Conservation (phyloP, 2,329 filamentous ascomycete species). For the Coniochaeta ligniaria region DNA sequence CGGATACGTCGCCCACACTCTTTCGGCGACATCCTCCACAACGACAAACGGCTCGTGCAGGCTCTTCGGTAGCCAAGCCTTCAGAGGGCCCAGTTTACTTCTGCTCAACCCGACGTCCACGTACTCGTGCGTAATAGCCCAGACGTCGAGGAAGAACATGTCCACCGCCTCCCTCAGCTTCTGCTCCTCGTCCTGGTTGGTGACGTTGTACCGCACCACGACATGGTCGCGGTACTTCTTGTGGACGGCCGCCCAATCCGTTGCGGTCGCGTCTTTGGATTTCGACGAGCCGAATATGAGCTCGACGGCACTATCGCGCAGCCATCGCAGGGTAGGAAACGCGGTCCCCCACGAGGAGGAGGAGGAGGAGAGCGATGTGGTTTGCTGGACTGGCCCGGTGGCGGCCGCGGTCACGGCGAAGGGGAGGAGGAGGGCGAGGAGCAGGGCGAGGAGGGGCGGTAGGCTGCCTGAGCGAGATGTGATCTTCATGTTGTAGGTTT, state of each 20-base stretch:
- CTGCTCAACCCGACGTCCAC: slow-evolving; percentile 77
- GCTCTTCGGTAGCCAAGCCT: slow-evolving; percentile 64
- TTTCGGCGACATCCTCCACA: slow-evolving; percentile 72
- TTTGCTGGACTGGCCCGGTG: neutral
- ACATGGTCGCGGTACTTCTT: slow-evolving; percentile 66
- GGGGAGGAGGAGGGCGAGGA: slow-evolving; percentile 6
- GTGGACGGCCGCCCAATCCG: slow-evolving; percentile 20
- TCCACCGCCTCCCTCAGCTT: slow-evolving; percentile 67
- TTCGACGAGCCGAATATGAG: slow-evolving; percentile 36
- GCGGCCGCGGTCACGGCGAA: slow-evolving; percentile 4
- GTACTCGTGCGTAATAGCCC: slow-evolving; percentile 71
- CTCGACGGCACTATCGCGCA: slow-evolving; percentile 43
- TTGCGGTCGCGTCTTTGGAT: slow-evolving; percentile 11
- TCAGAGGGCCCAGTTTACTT: slow-evolving; percentile 68
- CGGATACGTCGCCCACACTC: slow-evolving; percentile 71
- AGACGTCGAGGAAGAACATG: slow-evolving; percentile 79
- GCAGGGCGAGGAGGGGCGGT: slow-evolving; percentile 6
- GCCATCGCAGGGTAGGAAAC: slow-evolving; percentile 42
- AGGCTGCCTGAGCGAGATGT: slow-evolving; percentile 3
- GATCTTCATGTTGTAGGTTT: neutral
- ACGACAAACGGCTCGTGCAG: slow-evolving; percentile 64
- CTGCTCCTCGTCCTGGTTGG: slow-evolving; percentile 57
- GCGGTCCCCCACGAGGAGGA: slow-evolving; percentile 11
- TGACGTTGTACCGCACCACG: slow-evolving; percentile 84
- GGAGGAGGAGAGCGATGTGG: slow-evolving; percentile 4